A percentile compares a stretch with the other conserved stretches of the same genome.
Evolutionary conservation across 306 rosid genomes (phyloP).

Genomic region (Vigna unguiculata): DNA sequence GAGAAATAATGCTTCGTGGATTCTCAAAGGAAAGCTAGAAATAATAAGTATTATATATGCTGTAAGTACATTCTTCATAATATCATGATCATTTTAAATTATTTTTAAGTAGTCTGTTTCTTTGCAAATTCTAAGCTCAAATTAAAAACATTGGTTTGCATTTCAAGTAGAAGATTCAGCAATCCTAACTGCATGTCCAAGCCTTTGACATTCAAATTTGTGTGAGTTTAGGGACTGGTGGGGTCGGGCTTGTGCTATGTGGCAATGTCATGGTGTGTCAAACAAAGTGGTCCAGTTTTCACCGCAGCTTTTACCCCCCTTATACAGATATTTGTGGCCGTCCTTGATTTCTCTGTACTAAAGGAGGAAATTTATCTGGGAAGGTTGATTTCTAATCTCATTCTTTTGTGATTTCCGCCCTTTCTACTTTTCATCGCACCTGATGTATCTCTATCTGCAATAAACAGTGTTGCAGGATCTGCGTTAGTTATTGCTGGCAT

Average conservation of each 20-base stretch:
- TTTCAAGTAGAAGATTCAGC: not conserved
- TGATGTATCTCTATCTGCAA: slow-evolving; percentile 40
- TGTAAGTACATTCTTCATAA: slow-evolving; percentile 58
- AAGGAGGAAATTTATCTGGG: slow-evolving; percentile 83
- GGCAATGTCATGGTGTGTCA: slow-evolving; percentile 96
- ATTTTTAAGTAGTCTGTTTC: slow-evolving; percentile 18
- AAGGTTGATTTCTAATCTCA: slow-evolving; percentile 58
- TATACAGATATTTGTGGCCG: slow-evolving; percentile 72
- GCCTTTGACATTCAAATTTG: slow-evolving; percentile 13
- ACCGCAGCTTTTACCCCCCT: slow-evolving; percentile 83
- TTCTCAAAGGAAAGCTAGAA: slow-evolving; percentile 67
- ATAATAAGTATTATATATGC: slow-evolving; percentile 65
- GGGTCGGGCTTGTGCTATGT: slow-evolving; percentile 94
- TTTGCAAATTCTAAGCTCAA: slow-evolving; percentile 20
- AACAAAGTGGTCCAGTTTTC: slow-evolving; percentile 81
- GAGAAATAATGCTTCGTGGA: slow-evolving; percentile 58
- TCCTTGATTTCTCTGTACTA: slow-evolving; percentile 66
- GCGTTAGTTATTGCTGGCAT: slow-evolving; percentile 73
- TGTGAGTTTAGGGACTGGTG: slow-evolving; percentile 71
- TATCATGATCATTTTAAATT: slow-evolving; percentile 9
- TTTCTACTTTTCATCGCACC: slow-evolving; percentile 10
- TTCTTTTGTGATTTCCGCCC: slow-evolving; percentile 22
- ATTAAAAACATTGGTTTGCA: not conserved
- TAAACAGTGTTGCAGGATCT: slow-evolving; percentile 79
- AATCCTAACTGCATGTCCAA: slow-evolving; percentile 3